phyloP scores from a whole-genome alignment of 2,329 filamentous ascomycete species.

The Aspergillus sergii region DNA sequence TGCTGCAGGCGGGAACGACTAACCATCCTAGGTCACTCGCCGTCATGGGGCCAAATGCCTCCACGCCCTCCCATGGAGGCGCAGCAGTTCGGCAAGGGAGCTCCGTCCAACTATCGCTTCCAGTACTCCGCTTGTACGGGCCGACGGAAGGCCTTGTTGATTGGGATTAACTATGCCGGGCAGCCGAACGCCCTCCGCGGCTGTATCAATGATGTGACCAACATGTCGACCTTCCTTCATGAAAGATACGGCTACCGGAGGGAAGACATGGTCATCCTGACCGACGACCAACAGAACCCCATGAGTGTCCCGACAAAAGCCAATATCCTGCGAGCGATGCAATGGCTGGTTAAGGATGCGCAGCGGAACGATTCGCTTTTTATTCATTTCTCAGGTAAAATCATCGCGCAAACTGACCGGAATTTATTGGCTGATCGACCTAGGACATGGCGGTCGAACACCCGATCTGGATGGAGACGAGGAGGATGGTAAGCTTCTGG shows the following conservation, averaged over 20 bases:
- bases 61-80: conserved; percentile 67
- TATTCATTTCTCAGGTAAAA: conserved; percentile 88
- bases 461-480: conserved; percentile 75
- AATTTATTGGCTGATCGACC: background rate
- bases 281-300: conserved; percentile 94
- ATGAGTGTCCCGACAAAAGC: conserved; percentile 95
- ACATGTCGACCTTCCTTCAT: conserved; percentile 89
- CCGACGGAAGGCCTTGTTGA: conserved; percentile 81
- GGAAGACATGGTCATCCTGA: conserved; percentile 96
- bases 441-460: conserved; percentile 74
- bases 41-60: conserved; percentile 62
- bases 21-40: conserved; percentile 41
- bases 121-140: conserved; percentile 92
- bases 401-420: background rate
- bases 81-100: conserved; percentile 77
- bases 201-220: conserved; percentile 96
- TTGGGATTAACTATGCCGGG: conserved; percentile 95
- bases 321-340: conserved; percentile 94
- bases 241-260: conserved; percentile 86
- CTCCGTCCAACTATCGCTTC: conserved; percentile 80
- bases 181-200: conserved; percentile 85
- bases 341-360: conserved; percentile 96
- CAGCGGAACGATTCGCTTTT: conserved; percentile 91
- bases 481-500: conserved; percentile 57
- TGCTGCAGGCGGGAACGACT: background rate